Percentiles rank a stretch among this genome's conserved stretches.
phyloP scores from a whole-genome alignment of 2,329 filamentous ascomycete species.

The Botrytis fragariae region DNA sequence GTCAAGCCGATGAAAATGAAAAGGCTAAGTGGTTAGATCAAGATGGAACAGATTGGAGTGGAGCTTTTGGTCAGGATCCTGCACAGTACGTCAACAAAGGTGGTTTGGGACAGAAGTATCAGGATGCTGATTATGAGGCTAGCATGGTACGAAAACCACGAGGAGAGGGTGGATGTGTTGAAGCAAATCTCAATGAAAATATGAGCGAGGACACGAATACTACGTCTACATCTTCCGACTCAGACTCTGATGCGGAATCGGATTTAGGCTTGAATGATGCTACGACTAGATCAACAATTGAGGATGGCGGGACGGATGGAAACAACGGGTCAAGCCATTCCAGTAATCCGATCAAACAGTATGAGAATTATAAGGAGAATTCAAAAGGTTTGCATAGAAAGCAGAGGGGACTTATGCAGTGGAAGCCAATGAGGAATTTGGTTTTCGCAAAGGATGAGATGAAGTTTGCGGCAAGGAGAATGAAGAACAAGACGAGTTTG shows the following conservation, averaged over 20 bases:
- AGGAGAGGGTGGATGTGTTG: slow-evolving; percentile 11
- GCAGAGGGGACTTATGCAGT: slow-evolving; percentile 91
- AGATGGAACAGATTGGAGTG: slow-evolving; percentile 81
- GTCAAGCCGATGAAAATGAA: slow-evolving; percentile 67
- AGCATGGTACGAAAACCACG: slow-evolving; percentile 18
- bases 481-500: slow-evolving; percentile 74
- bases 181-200: slow-evolving; percentile 37
- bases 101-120: slow-evolving; percentile 12
- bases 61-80: slow-evolving; percentile 79
- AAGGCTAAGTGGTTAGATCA: slow-evolving; percentile 75
- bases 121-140: slow-evolving; percentile 22
- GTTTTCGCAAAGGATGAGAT: slow-evolving; percentile 88
- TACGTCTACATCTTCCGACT: slow-evolving; percentile 24
- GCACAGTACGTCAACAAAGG: slow-evolving; percentile 36
- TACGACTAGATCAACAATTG: slow-evolving; percentile 10
- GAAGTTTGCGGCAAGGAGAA: slow-evolving; percentile 70
- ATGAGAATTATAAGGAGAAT: slow-evolving; percentile 63
- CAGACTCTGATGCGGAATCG: slow-evolving; percentile 36
- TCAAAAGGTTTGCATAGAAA: slow-evolving; percentile 78
- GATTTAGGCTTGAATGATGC: slow-evolving; percentile 62
- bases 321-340: slow-evolving; percentile 24
- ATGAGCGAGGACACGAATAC: slow-evolving; percentile 22
- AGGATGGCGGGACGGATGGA: slow-evolving; percentile 6
- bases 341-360: slow-evolving; percentile 55
- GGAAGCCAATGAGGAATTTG: slow-evolving; percentile 82